Evolutionary conservation across 768 basidiomycete species (phyloP), one percentile per base, ranked within the genome.

Genomic region (Candolleomyces efflorescens): DNA sequence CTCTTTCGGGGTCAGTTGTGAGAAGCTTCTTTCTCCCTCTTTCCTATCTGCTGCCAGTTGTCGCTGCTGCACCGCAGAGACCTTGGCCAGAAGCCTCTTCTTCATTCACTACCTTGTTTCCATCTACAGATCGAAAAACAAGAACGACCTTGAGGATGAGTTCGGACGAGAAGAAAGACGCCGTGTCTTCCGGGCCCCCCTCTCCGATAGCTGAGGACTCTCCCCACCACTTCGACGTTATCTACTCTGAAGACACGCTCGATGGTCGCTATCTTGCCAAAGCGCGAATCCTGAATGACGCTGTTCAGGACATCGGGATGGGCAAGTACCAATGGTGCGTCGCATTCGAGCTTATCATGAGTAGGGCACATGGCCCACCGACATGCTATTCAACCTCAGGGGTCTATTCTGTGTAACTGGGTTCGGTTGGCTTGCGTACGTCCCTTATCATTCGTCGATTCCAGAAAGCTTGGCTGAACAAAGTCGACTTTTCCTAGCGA

Each of bases 341-440:
- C 13, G 41, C 2, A 32, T 32, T 11, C 32, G 32, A 7, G 13
- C 24, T 12, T 17, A 18, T 26, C 13, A 24, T 17, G 5, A 39
- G n/a, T n/a, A n/a, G n/a, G n/a, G n/a, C n/a, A n/a, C n/a, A n/a
- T n/a, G n/a, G n/a, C n/a, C n/a, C 36, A 24, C 43, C 12, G 47
- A 44, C 20, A 11, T 38, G 32, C 27, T 39, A 17, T 50, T 5
- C 22, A 46, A 22, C 36, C 10, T 36, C 13, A 71, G 70, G 70
- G 64, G 60, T 2, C 56, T 71, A 0, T 70, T 69, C 53, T 24
- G 66, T 11, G 65, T 72, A 10, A 68, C 71, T 0, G 68, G 71
- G 0, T 70, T 72, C 60, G 71, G 71, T 10, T 70, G 69, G 56
- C 63, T 72, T 27, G 64, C 68, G 71, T 72, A 58, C 37, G 66